Evolutionary conservation across 129 eudicot species (phyloP), one percentile per base, ranked within the genome.

Genomic region (Lonicera japonica): DNA sequence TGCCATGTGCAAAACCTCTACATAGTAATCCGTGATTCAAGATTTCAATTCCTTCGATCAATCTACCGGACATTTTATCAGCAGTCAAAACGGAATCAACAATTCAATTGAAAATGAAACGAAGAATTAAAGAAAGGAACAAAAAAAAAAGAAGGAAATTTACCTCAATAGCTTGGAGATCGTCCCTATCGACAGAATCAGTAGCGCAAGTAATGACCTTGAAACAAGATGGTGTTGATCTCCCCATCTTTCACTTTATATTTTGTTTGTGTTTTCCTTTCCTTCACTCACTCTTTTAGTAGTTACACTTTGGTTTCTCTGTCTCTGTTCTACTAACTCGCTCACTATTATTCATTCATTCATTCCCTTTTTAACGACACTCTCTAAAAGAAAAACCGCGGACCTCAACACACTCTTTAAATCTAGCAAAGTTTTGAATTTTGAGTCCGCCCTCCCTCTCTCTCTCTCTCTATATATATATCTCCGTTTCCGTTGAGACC

Each of bases 181-280:
- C 84, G 57, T 83, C 95, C 61, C 64, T 57, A 40, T 81, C 91
- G 24, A 75, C 84, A 17, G 92, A 77, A 21, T 79, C 81, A 29
- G 64, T 41, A 23, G 86, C 91, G 53, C 97, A 90, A 10, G 92
- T 47, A 50, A 90, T 86, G 81, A 90, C 79, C 83, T 83, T 86
- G 73, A 90, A 83, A 74, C 97, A 90, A 17, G 97, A 74, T 57
- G 80, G 50, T 21, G 79, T 41, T 21, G 96, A 82, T 82, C 81
- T 81, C 65, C 89, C 92, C 97, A 90, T 90, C 47, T 24, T 63
- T 21, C 43, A 59, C 61, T 39, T 21, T 8, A 20, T 5, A 3
- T 47, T 40, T 14, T 40, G 3, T 68, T 66, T 58, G 53, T 73
- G 51, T 58, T 75, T 76, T 66, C 62, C 70, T 46, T 22, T 36